Base-by-base conservation (phyloP, 2,329 filamentous ascomycete genomes). In the Sporothrix curviconia region DNA sequence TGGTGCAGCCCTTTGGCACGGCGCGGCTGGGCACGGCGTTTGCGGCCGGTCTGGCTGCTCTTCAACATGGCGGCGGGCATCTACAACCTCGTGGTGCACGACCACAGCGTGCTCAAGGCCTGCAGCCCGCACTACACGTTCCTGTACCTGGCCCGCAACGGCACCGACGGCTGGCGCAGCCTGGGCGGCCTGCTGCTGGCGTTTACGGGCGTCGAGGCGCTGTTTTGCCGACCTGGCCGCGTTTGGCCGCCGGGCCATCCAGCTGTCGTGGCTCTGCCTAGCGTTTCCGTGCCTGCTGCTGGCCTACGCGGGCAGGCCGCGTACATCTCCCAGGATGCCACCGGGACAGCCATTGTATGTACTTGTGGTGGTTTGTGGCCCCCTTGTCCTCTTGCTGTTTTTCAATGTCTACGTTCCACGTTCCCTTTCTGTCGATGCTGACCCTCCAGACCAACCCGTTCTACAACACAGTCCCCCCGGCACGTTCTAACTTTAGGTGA, bases 221-320 rank as follows among this genome's bases (percentile, higher is more conserved):
- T 92, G 1, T 92, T 90, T n/a, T 66, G 87, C 88, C 3, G 87
- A 92, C 64, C 75, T 92, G 7, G 88, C 87, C 34, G 88, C 88
- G 22, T 92, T 92, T 68, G 82, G 80, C 68, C 78, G 80, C 64
- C 74, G 79, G 42, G 86, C 88, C 0, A 83, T 92, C 53, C 87
- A 89, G 66, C 75, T 91, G 15, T 86, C 81, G 43, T 92, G 88
- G 88, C 72, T 90, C 4, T 75, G 76, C 53, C 84, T 83, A 63
- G 79, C 81, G 2, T 88, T 84, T 60, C 89, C 89, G 0, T 89
- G 86, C 64, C 74, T 79, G 50, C 67, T 87, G 1, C 67, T 87
- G 12, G 80, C 83, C 1, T 90, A 90, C 65, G 80, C 81, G 57
- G 88, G 0, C 88, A 92, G 72, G 88, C 87, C 0, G 87, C 88